Evolutionary conservation across 148 eudicot genomes (phyloP).

Genomic region (Camellia lanceoleosa): DNA sequence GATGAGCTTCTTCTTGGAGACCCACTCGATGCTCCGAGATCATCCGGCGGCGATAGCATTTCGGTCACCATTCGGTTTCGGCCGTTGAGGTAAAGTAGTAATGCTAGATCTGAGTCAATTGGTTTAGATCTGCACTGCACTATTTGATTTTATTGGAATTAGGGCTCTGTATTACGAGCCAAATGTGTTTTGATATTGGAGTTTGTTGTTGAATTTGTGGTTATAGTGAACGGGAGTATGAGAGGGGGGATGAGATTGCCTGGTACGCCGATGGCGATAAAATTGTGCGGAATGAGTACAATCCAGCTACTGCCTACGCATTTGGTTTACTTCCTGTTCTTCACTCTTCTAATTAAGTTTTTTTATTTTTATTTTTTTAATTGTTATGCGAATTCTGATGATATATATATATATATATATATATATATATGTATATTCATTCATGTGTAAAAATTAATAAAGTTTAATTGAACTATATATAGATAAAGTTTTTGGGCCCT

Average conservation of each 20-base stretch:
- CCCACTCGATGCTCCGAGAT: conserved; percentile 50
- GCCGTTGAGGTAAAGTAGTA: conserved; percentile 57
- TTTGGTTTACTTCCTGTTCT: conserved; percentile 46
- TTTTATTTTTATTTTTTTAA: background rate
- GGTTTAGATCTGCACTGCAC: conserved; percentile 24
- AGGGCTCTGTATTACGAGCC: conserved; percentile 12
- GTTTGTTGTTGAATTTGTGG: conserved; percentile 13
- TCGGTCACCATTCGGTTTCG: conserved; percentile 93
- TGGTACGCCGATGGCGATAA: conserved; percentile 96
- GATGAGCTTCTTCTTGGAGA: conserved; percentile 53
- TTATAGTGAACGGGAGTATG: conserved; percentile 79
- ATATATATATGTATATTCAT: too few species aligned
- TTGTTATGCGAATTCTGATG: too few species aligned
- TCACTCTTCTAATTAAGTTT: background rate
- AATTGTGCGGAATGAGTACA: conserved; percentile 78
- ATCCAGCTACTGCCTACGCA: conserved; percentile 78
- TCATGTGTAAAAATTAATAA: too few species aligned
- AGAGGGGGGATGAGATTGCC: conserved; percentile 79
- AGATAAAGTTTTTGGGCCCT: conserved; percentile 92
- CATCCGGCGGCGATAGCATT: conserved; percentile 82
- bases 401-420: too few species aligned
- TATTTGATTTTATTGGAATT: background rate
- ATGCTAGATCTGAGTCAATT: conserved; percentile 31
- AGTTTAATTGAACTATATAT: conserved; percentile 7
- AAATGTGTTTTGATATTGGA: conserved; percentile 15